These are phyloP conservation scores for Phialocephala subalpina DNA, from an alignment of 2,329 filamentous ascomycete genomes.

Conservation along the genomic window DNA sequence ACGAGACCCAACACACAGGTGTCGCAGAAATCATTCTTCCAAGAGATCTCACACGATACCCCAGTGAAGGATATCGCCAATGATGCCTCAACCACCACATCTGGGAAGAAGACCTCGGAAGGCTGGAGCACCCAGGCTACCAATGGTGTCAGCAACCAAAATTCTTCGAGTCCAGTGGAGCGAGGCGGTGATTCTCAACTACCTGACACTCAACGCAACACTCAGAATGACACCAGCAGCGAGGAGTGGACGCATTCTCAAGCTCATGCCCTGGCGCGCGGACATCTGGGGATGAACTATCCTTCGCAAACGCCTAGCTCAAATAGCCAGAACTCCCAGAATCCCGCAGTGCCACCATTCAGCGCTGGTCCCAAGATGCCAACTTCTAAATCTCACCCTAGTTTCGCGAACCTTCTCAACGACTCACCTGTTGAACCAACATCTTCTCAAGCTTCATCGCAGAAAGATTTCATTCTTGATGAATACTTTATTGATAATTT, in stretches of 20 bases:
- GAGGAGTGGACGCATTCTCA: conserved; percentile 69
- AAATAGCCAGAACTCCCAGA: conserved; percentile 41
- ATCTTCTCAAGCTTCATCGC: conserved; percentile 40
- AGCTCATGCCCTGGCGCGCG: conserved; percentile 57
- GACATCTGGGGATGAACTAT: conserved; percentile 41
- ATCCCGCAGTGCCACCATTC: conserved; percentile 48
- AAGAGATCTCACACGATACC: conserved; percentile 63
- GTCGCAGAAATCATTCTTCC: conserved; percentile 66
- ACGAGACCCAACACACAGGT: conserved; percentile 60
- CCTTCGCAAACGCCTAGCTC: conserved; percentile 43
- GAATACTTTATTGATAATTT: conserved; percentile 45
- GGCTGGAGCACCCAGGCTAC: conserved; percentile 76
- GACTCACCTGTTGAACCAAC: conserved; percentile 41
- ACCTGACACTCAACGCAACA: conserved; percentile 58
- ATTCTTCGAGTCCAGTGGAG: conserved; percentile 41
- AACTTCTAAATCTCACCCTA: conserved; percentile 34
- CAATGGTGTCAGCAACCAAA: conserved; percentile 60
- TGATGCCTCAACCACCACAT: conserved; percentile 87
- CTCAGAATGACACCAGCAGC: conserved; percentile 51
- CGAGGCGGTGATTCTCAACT: conserved; percentile 46
- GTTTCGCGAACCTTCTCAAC: conserved; percentile 42
- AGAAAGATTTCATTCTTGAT: conserved; percentile 49
- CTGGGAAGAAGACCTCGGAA: conserved; percentile 78
- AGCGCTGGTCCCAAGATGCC: conserved; percentile 42
- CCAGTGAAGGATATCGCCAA: conserved; percentile 72